Evolutionary conservation across 1,139 yeast species (phyloP), one percentile per base, ranked within the genome.

Genomic region (Blastobotrys illinoisensis): DNA sequence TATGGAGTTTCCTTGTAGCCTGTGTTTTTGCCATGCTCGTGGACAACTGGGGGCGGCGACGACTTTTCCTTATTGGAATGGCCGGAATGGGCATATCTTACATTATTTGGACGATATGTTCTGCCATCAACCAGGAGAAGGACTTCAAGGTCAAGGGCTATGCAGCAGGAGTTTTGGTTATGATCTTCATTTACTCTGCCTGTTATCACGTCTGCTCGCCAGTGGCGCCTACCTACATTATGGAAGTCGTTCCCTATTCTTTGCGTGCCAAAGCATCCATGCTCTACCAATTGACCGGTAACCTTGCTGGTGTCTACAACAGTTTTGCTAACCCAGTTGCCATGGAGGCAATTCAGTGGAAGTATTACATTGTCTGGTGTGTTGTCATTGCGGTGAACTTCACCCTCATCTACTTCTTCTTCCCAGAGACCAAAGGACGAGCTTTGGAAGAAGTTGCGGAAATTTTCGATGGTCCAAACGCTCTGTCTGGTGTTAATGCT

Each of bases 371-470:
- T 13, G 83, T 86, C 48, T 77, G 82, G 57, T 80, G 84, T 68
- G 67, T 69, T 20, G 74, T 69, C 55, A 80, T 82, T 83, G 58
- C 53, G 13, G 57, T 58, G 5, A 57, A 59, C 52, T 74, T 77
- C 50, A 54, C 80, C 54, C 85, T 81, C 58, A 83, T 81, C 48
- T 80, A 70, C 69, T 71, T 83, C 64, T 72, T 79, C 63, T 83
- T 80, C 80, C 86, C 86, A 9, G 87, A 82, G 70, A 82, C 86
- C n/a, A 79, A 79, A 65, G 82, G 80, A 60, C 79, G 78, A 70
- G 79, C 85, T n/a, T 74, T 82, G 64, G 87, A 82, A 68, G 86
- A 82, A 67, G 80, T 82, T 57, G 83, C 79, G 78, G 83, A 59
- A 82, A 80, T 72, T 57, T 82, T 62, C 45, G 62, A 65, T 75